Conservation (phyloP, 1,284 basidiomycete species). For the Microbotryomycetes sp. region DNA sequence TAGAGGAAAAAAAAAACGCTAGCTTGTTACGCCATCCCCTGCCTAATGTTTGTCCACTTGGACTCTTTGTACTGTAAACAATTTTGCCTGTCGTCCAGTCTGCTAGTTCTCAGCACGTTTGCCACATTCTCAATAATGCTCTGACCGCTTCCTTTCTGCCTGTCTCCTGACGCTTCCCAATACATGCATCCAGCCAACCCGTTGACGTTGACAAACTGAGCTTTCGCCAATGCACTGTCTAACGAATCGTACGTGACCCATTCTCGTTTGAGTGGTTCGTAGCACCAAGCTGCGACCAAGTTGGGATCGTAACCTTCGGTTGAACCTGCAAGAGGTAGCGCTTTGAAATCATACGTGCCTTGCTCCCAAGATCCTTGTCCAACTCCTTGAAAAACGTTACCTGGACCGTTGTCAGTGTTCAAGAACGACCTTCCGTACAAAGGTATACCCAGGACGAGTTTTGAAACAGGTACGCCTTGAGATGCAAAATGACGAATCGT, state of each 20-base stretch:
- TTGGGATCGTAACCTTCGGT: conserved; percentile 60
- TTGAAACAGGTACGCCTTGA: conserved; percentile 60
- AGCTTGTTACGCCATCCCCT: conserved; percentile 25
- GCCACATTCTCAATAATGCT: conserved; percentile 29
- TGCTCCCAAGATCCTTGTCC: conserved; percentile 62
- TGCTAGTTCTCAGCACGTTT: conserved; percentile 21
- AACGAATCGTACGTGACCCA: conserved; percentile 75
- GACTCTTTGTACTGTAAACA: conserved; percentile 53
- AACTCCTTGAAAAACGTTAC: conserved; percentile 63
- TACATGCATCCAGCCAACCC: conserved; percentile 33
- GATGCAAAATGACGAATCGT: conserved; percentile 60
- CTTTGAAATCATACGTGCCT: conserved; percentile 28
- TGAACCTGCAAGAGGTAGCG: conserved; percentile 55
- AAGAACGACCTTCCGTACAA: conserved; percentile 79
- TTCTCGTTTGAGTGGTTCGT: conserved; percentile 53
- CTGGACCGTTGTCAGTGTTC: conserved; percentile 60
- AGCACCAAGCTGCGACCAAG: conserved; percentile 70
- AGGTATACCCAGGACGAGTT: conserved; percentile 79
- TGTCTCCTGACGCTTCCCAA: conserved; percentile 43
- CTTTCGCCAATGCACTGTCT: conserved; percentile 62
- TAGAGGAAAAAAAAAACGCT: not conserved
- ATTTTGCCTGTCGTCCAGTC: conserved; percentile 52
- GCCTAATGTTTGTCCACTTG: conserved; percentile 43
- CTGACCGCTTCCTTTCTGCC: not conserved
- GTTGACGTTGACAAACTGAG: conserved; percentile 56